phyloP scores from a whole-genome alignment of 1,284 basidiomycete species.

The Phellinidium pouzarii region DNA sequence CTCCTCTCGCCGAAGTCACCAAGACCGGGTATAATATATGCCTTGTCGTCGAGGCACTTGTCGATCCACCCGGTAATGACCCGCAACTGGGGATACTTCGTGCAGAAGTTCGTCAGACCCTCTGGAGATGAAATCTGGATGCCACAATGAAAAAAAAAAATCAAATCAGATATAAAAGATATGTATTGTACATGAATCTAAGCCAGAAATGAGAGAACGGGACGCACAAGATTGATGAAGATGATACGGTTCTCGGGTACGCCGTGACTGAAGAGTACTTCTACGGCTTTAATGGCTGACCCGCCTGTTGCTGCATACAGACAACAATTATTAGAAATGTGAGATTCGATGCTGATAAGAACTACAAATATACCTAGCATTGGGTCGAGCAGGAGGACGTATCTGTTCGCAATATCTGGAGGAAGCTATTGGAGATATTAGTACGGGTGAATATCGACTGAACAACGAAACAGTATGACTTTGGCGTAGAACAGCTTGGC shows the following conservation, averaged over 20 bases:
- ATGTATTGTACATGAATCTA: conserved; percentile 8
- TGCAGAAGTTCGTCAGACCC: conserved; percentile 80
- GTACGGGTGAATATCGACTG: neutral
- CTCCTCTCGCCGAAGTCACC: conserved; percentile 90
- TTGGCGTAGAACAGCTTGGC: conserved; percentile 90
- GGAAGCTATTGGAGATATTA: conserved; percentile 60
- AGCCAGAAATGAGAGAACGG: neutral
- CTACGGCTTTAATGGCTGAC: conserved; percentile 95
- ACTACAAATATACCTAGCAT: conserved; percentile 76
- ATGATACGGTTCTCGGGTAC: conserved; percentile 89
- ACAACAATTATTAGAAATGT: neutral
- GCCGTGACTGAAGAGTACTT: conserved; percentile 86
- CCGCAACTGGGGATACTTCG: conserved; percentile 73
- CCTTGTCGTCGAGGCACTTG: conserved; percentile 84
- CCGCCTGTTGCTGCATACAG: conserved; percentile 83
- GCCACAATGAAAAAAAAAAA: too few species aligned
- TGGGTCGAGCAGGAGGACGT: conserved; percentile 92
- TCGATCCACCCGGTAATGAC: conserved; percentile 98
- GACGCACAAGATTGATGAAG: conserved; percentile 86
- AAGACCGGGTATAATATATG: conserved; percentile 85
- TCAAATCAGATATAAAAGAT: conserved; percentile 1
- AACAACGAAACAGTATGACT: conserved; percentile 33
- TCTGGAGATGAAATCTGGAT: conserved; percentile 86
- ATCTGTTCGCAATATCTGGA: conserved; percentile 86
- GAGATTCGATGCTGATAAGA: neutral